Percentiles rank a stretch among this genome's conserved stretches.
Evolutionary conservation across 176 grass and related monocot species (phyloP).

Genomic region (Lolium rigidum): DNA sequence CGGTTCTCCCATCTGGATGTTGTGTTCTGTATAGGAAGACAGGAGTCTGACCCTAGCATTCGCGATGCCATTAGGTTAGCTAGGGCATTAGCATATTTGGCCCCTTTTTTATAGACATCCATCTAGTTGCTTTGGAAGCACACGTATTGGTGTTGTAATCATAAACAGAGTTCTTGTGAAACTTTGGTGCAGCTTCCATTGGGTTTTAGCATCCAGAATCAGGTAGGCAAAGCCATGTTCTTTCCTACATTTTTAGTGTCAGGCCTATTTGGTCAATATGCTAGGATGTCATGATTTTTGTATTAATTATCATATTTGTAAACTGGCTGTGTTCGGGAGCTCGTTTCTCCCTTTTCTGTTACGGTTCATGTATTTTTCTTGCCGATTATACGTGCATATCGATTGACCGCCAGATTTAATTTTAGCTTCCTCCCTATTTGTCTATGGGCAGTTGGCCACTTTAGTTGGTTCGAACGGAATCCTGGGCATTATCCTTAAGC

Average conservation of each 20-base stretch:
- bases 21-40: slow-evolving; percentile 56
- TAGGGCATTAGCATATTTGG: slow-evolving; percentile 32
- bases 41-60: slow-evolving; percentile 45
- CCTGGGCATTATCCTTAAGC: too few species aligned
- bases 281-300: slow-evolving; percentile 38
- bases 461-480: not conserved
- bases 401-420: not conserved
- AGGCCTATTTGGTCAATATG: slow-evolving; percentile 14
- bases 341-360: slow-evolving; percentile 5
- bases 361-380: slow-evolving; percentile 11
- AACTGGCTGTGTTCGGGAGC: slow-evolving; percentile 48
- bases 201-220: slow-evolving; percentile 14
- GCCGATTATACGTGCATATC: not conserved
- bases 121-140: slow-evolving; percentile 30
- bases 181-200: slow-evolving; percentile 3
- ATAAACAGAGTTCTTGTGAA: slow-evolving; percentile 22
- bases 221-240: slow-evolving; percentile 32
- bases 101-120: slow-evolving; percentile 25
- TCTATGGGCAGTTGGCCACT: not conserved
- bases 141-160: slow-evolving; percentile 16
- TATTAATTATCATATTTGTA: slow-evolving; percentile 50
- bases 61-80: slow-evolving; percentile 37
- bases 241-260: slow-evolving; percentile 34
- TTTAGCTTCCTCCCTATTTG: not conserved
- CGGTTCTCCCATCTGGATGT: slow-evolving; percentile 44